Evolutionary conservation across 2,329 filamentous ascomycete genomes (phyloP).

Genomic region (Diaporthe aspalathi): DNA sequence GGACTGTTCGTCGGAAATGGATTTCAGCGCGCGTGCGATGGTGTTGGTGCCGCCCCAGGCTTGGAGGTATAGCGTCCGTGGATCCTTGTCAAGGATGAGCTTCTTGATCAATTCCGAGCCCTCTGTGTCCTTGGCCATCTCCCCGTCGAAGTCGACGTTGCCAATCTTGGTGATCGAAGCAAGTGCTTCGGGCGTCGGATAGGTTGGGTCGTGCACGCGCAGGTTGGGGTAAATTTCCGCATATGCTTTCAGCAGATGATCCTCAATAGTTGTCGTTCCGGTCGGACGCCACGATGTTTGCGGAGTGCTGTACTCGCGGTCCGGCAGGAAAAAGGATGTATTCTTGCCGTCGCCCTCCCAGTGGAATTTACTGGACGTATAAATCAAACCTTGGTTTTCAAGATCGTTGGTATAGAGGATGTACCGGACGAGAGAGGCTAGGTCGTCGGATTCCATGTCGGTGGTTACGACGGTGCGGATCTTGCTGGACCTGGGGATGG

Average conservation of each 20-base stretch:
- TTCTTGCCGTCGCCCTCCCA: conserved; percentile 42
- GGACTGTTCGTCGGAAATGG: not conserved
- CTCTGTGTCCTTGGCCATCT: not conserved
- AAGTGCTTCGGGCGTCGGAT: conserved; percentile 10
- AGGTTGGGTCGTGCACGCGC: not conserved
- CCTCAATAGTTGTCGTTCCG: conserved; percentile 12
- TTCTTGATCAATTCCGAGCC: conserved; percentile 9
- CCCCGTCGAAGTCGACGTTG: conserved; percentile 17
- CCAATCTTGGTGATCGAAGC: conserved; percentile 1
- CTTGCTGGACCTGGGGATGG: conserved; percentile 4
- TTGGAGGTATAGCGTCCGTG: conserved; percentile 40
- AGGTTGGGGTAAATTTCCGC: not conserved
- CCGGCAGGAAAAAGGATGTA: conserved; percentile 32
- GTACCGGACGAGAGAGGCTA: conserved; percentile 27
- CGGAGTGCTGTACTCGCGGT: conserved; percentile 18
- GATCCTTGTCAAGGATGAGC: conserved; percentile 38
- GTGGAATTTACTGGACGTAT: conserved; percentile 41
- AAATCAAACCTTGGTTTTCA: conserved; percentile 42
- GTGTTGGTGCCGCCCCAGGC: not conserved
- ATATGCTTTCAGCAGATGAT: conserved; percentile 5
- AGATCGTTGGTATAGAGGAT: conserved; percentile 44
- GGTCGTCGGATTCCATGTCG: conserved; percentile 27
- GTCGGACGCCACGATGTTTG: conserved; percentile 4
- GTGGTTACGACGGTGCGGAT: conserved; percentile 24
- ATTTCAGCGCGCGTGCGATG: not conserved